phyloP scores from a whole-genome alignment of 768 basidiomycete species.

The Neoboletus brunneissimus region DNA sequence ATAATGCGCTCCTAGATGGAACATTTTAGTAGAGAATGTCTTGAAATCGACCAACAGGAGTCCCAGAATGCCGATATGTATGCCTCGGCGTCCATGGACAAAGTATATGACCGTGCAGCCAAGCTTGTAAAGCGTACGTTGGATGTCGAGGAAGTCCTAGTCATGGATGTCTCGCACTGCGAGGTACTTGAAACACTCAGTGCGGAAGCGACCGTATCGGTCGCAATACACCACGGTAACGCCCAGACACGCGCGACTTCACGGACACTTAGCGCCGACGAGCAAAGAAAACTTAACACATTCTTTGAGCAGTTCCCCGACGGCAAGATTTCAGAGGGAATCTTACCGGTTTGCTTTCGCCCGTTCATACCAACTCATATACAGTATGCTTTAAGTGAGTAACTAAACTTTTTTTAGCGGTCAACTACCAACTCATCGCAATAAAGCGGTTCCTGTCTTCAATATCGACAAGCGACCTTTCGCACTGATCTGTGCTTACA shows the following conservation, averaged over 20 bases:
- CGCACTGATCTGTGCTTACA: slow-evolving; percentile 88
- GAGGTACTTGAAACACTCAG: slow-evolving; percentile 75
- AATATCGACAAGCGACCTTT: slow-evolving; percentile 93
- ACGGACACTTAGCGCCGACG: slow-evolving; percentile 60
- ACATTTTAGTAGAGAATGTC: slow-evolving; percentile 89
- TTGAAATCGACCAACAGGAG: slow-evolving; percentile 73
- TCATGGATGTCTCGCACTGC: slow-evolving; percentile 90
- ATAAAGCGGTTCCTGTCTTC: slow-evolving; percentile 82
- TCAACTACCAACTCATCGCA: slow-evolving; percentile 4
- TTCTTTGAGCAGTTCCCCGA: slow-evolving; percentile 82
- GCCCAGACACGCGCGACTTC: slow-evolving; percentile 49
- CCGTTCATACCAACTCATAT: slow-evolving; percentile 78
- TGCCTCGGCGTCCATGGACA: slow-evolving; percentile 63
- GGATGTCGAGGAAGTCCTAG: slow-evolving; percentile 88
- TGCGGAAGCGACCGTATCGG: slow-evolving; percentile 59
- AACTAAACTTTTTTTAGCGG: not conserved
- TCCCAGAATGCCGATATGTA: slow-evolving; percentile 24
- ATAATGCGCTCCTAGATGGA: slow-evolving; percentile 64
- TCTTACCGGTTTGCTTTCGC: slow-evolving; percentile 79
- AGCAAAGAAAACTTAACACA: slow-evolving; percentile 69
- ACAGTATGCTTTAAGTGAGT: slow-evolving; percentile 84
- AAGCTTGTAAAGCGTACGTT: slow-evolving; percentile 86
- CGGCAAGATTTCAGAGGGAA: slow-evolving; percentile 83
- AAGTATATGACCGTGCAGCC: slow-evolving; percentile 87
- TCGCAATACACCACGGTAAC: slow-evolving; percentile 70